Conservation (phyloP, 768 basidiomycete species). For the Daedaleopsis nitida region DNA sequence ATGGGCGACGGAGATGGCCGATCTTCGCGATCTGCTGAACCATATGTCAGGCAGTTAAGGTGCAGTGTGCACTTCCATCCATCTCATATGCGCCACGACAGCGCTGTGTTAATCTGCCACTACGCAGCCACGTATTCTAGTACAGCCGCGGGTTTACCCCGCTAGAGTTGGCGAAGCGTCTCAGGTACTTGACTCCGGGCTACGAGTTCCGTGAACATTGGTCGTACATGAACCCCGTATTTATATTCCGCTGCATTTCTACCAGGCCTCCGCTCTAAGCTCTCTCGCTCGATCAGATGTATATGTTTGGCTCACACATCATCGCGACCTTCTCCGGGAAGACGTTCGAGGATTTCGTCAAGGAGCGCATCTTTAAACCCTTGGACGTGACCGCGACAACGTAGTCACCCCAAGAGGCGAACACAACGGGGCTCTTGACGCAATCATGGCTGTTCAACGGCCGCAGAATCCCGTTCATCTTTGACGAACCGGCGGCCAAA, state of each 20-base stretch:
- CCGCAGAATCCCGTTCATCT: constrained; percentile 35
- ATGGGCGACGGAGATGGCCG: constrained; percentile 40
- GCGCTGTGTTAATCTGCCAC: not conserved
- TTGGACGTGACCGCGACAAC: constrained; percentile 45
- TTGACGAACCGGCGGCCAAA: constrained; percentile 24
- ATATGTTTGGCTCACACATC: constrained; percentile 36
- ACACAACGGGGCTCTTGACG: constrained; percentile 32
- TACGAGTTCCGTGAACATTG: constrained; percentile 40
- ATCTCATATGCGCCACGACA: not conserved
- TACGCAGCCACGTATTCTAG: constrained; percentile 36
- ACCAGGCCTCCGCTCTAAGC: not conserved
- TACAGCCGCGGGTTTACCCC: constrained; percentile 33
- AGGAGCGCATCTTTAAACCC: constrained; percentile 42
- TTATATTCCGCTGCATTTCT: not conserved
- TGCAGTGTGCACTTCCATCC: constrained; percentile 33
- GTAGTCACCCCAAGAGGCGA: constrained; percentile 37
- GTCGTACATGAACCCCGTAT: constrained; percentile 42
- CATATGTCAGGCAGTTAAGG: constrained; percentile 26
- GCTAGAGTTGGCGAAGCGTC: constrained; percentile 22
- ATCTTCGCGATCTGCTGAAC: constrained; percentile 37
- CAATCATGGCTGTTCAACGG: constrained; percentile 38
- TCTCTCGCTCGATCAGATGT: constrained; percentile 36
- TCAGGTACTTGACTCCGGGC: constrained; percentile 34
- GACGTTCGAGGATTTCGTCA: constrained; percentile 42
- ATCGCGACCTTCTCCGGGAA: constrained; percentile 35